phyloP scores from a whole-genome alignment of 345 rosid species.

The Populus alba region DNA sequence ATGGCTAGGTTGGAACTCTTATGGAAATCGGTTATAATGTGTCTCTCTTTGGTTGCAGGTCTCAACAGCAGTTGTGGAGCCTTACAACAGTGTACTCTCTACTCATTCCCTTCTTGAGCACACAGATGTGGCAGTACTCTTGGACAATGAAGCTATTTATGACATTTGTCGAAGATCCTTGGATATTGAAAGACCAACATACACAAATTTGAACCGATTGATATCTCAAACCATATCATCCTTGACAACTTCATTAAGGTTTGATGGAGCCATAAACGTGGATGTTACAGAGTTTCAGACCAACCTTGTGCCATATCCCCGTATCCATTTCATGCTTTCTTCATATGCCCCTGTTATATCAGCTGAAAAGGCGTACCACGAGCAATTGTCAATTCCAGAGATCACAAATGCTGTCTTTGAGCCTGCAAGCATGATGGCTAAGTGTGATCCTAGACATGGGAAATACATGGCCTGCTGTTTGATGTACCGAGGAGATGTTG shows the following conservation, averaged over 20 bases:
- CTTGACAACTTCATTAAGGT: conserved; percentile 35
- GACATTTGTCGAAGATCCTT: conserved; percentile 36
- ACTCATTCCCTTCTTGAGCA: conserved; percentile 41
- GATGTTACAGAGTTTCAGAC: conserved; percentile 40
- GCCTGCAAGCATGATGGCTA: conserved; percentile 42
- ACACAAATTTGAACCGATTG: conserved; percentile 37
- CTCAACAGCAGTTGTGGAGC: conserved; percentile 42
- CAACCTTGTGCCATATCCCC: conserved; percentile 41
- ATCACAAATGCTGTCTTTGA: conserved; percentile 40
- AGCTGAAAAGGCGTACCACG: conserved; percentile 36
- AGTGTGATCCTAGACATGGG: conserved; percentile 40
- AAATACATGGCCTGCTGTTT: conserved; percentile 42
- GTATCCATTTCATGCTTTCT: conserved; percentile 41
- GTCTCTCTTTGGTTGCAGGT: conserved; percentile 18
- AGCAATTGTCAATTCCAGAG: conserved; percentile 37
- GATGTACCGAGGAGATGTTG: conserved; percentile 44
- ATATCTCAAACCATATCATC: conserved; percentile 39
- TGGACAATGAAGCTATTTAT: conserved; percentile 40
- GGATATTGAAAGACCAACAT: conserved; percentile 37
- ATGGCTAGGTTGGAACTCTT: neutral
- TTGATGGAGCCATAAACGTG: conserved; percentile 40
- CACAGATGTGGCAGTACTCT: conserved; percentile 35
- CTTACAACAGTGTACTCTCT: conserved; percentile 39
- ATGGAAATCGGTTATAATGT: neutral
- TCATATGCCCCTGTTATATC: conserved; percentile 42